A percentile compares a stretch with the other conserved stretches of the same genome.
Evolutionary conservation across 2,329 filamentous ascomycete species (phyloP).

Genomic region (Aspergillus sp.): DNA sequence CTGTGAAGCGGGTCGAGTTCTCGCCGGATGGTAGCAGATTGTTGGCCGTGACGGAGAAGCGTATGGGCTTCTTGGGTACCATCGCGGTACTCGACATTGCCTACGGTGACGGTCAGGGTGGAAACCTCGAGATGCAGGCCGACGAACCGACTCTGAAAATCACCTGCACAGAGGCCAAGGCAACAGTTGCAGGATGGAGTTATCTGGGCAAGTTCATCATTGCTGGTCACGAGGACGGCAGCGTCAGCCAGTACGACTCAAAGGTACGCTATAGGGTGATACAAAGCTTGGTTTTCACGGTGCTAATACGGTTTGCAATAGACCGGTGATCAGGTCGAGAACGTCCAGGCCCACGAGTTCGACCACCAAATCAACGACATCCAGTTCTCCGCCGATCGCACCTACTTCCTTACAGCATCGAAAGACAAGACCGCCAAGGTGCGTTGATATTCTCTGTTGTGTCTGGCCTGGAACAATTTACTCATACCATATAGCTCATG

Average conservation of each 20-base stretch:
- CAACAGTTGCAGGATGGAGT: slow-evolving; percentile 94
- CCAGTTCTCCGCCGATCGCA: slow-evolving; percentile 88
- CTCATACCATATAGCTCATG: slow-evolving; percentile 55
- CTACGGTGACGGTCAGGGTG: slow-evolving; percentile 54
- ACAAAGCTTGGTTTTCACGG: not conserved
- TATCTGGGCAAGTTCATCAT: slow-evolving; percentile 95
- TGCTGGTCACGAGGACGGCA: slow-evolving; percentile 93
- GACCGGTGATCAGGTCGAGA: slow-evolving; percentile 75
- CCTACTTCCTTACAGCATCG: slow-evolving; percentile 95
- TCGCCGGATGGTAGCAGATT: slow-evolving; percentile 85
- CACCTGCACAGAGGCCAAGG: slow-evolving; percentile 91
- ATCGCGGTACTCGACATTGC: slow-evolving; percentile 90
- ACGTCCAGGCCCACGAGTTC: slow-evolving; percentile 77
- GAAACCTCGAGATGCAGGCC: slow-evolving; percentile 65
- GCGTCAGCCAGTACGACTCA: slow-evolving; percentile 80
- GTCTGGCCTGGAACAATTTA: not conserved
- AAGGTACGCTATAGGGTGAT: slow-evolving; percentile 52
- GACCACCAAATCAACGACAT: slow-evolving; percentile 81
- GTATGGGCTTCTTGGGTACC: slow-evolving; percentile 90
- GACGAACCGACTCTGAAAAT: slow-evolving; percentile 80
- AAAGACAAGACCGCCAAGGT: slow-evolving; percentile 98
- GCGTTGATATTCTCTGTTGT: slow-evolving; percentile 16
- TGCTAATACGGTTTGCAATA: slow-evolving; percentile 25
- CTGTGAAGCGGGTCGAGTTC: slow-evolving; percentile 97
- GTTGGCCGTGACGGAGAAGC: slow-evolving; percentile 95